These are phyloP conservation scores for Phytopythium montanum DNA, from an alignment of 352 stramenopile genomes.

Conservation along the genomic window DNA sequence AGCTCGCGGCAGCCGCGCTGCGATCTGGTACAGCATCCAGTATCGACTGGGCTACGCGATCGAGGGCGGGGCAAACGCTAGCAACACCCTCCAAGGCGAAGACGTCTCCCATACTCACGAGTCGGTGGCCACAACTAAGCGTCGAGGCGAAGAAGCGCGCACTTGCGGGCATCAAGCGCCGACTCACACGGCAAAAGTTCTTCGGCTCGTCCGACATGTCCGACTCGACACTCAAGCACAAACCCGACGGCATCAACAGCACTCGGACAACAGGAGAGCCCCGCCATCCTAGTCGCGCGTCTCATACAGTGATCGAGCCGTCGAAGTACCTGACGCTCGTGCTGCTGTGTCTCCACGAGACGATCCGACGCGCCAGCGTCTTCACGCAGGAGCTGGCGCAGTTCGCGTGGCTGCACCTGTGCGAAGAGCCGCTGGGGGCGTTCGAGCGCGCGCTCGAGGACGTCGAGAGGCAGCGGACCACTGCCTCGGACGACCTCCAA, in stretches of 20 bases:
- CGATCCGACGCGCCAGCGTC: conserved; percentile 19
- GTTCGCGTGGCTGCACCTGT: conserved; percentile 25
- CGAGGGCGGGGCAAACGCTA: neutral
- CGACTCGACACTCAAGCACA: neutral
- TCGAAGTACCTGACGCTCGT: conserved; percentile 28
- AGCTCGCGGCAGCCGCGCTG: neutral
- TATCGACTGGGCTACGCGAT: neutral
- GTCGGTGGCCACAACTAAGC: conserved; percentile 13
- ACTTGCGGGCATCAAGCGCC: conserved; percentile 12
- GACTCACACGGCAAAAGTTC: conserved; percentile 15
- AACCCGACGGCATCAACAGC: neutral
- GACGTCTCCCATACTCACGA: neutral
- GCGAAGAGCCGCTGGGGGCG: conserved; percentile 20
- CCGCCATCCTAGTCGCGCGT: neutral
- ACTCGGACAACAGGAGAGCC: neutral
- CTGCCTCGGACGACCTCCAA: conserved; percentile 15
- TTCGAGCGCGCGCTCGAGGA: conserved; percentile 15
- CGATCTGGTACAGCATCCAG: neutral
- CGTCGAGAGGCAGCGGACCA: conserved; percentile 8
- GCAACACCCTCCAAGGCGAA: neutral
- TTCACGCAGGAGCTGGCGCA: conserved; percentile 32
- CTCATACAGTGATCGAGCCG: conserved; percentile 9
- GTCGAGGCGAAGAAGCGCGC: conserved; percentile 10
- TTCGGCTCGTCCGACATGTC: conserved; percentile 1
- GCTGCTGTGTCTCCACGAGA: conserved; percentile 35